Base-by-base conservation (phyloP, 352 stramenopile species). In the Phytophthora lateralis region DNA sequence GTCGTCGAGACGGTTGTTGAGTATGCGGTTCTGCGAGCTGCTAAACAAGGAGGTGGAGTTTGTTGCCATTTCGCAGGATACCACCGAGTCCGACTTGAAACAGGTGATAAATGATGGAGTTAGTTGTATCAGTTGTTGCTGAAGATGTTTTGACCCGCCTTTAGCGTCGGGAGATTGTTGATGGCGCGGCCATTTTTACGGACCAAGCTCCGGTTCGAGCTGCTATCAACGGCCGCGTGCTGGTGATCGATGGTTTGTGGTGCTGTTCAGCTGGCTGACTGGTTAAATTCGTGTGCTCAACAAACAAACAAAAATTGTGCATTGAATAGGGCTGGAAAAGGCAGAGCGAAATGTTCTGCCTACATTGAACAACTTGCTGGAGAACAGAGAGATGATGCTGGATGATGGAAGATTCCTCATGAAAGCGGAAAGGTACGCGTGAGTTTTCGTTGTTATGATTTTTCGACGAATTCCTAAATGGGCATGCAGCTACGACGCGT, bases 301-400 rank as follows among this genome's bases (percentile, higher is more conserved):
- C 7, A 32, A 32, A 32, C n/a, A n/a, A 32, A 1, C 3, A 39
- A n/a, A 39, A 52, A 11, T 59, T 15, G 9, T 24, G 4, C 17
- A 42, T 48, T 42, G 27, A 53, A 11, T 24, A 94, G 85, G 84
- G 3, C 51, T 99, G 12, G 95, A 99, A 71, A 98, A 97, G 43
- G 96, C 96, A 9, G 94, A 98, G 66, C 73, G 97, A 17, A 99
- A 99, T 62, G 96, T 99, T 1, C 73, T 99, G 27, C 97, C 97
- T 0, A 98, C 96, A n/a, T 68, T 99, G 11, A 99, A 99, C 69
- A 99, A 99, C 67, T 63, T 99, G 29, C 76, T 99, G 7, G 97
- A 99, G 69, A 98, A 99, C 68, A 71, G 96, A 50, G 95, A 98
- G 54, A 95, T 99, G 78, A 90, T 86, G 24, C 71, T 99, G 29